A percentile compares a stretch with the other conserved stretches of the same genome.
These are phyloP conservation scores for Gaeumannomyces tritici DNA, from an alignment of 2,329 filamentous ascomycete genomes.

Conservation along the genomic window DNA sequence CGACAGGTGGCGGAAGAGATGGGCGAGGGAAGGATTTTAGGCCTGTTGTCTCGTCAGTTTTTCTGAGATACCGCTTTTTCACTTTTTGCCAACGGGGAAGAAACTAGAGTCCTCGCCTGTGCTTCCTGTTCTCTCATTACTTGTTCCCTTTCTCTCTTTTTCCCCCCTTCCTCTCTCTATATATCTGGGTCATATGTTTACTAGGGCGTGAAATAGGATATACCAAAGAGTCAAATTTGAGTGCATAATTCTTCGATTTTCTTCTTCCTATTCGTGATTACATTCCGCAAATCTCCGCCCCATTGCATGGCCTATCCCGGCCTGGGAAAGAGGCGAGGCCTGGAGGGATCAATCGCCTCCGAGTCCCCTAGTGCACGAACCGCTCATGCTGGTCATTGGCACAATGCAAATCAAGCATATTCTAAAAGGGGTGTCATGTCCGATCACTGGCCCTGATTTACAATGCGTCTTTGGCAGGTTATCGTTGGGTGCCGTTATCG, in stretches of 20 bases:
- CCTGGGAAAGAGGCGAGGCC: neutral
- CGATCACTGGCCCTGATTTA: too few species aligned
- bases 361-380: neutral
- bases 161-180: neutral
- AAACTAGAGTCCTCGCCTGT: neutral
- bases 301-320: too few species aligned
- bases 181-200: neutral
- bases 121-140: neutral
- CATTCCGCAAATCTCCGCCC: too few species aligned
- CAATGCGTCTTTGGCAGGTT: neutral
- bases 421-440: neutral
- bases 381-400: neutral
- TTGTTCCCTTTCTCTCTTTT: neutral
- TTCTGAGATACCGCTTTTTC: neutral
- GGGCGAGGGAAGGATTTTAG: neutral
- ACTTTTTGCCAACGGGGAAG: neutral
- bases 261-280: neutral
- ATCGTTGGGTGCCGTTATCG: neutral
- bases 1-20: neutral
- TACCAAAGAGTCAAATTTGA: neutral
- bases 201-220: neutral
- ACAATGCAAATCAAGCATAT: neutral
- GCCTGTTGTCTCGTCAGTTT: neutral
- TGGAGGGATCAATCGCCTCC: too few species aligned
- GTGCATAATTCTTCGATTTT: neutral